A percentile compares a stretch with the other conserved stretches of the same genome.
Evolutionary conservation across 2,329 filamentous ascomycete genomes (phyloP).

Genomic region (Calonectria pteridis): DNA sequence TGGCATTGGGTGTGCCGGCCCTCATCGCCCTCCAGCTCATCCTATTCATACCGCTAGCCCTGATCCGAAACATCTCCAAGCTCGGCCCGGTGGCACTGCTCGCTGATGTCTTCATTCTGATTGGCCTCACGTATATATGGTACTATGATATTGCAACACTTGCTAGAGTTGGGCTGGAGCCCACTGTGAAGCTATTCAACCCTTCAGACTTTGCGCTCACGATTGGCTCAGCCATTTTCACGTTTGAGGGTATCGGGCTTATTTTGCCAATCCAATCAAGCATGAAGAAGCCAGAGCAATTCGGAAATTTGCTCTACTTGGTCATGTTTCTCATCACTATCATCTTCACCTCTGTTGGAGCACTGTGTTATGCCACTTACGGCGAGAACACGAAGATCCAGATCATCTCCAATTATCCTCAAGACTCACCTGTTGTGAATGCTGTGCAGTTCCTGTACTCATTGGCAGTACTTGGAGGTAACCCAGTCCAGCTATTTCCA

Average conservation of each 20-base stretch:
- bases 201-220: constrained; percentile 76
- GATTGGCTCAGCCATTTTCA: constrained; percentile 81
- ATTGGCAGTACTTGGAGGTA: constrained; percentile 78
- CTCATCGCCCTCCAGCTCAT: constrained; percentile 77
- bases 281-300: constrained; percentile 78
- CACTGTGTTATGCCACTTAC: constrained; percentile 81
- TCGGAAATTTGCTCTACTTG: constrained; percentile 72
- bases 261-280: constrained; percentile 82
- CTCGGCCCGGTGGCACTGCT: constrained; percentile 77
- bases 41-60: constrained; percentile 73
- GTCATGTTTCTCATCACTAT: constrained; percentile 82
- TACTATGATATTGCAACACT: constrained; percentile 74
- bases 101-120: constrained; percentile 78
- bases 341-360: constrained; percentile 79
- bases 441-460: constrained; percentile 82
- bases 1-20: constrained; percentile 63
- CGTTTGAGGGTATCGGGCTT: constrained; percentile 82
- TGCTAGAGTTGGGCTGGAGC: constrained; percentile 66
- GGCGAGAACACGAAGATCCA: constrained; percentile 77
- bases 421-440: constrained; percentile 78
- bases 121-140: constrained; percentile 81
- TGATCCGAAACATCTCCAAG: constrained; percentile 82
- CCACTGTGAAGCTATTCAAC: constrained; percentile 77
- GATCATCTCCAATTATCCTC: constrained; percentile 82
- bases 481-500: constrained; percentile 81